Evolutionary conservation across 2,329 filamentous ascomycete genomes (phyloP), one percentile per base, ranked within the genome.

Genomic region (Pyricularia grisea): DNA sequence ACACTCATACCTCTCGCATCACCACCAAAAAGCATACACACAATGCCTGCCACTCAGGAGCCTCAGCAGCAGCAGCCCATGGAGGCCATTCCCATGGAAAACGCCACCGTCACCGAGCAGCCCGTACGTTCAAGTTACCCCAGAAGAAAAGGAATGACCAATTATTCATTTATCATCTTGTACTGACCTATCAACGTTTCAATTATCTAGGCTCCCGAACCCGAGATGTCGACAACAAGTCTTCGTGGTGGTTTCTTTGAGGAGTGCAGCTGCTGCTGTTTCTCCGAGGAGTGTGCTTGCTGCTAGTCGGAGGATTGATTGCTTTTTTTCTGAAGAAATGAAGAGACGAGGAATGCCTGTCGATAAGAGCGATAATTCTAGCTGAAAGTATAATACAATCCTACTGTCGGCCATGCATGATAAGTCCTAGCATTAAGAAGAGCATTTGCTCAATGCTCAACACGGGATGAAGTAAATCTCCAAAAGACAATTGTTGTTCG

Each of bases 181-280:
- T 55, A n/a, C 42, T 55, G 6, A 55, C 42, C 4, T 55, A 17
- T 55, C 20, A 5, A 36, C 12, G 14, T 17, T 17, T 36, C 17
- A 55, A 7, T n/a, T 7, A 55, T 9, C 20, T 25, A 77, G 75
- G 63, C 71, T 20, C 66, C 71, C 20, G 75, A 77, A 72, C 72
- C 74, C 63, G 74, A 76, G 4, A 64, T 64, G 61, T 27, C 73
- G 58, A 72, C 42, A 55, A 55, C 42, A 55, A 55, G 64, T 10
- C 64, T 77, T 72, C 76, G 75, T 69, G 76, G 76, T 33, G 76
- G 76, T 42, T 75, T 77, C 69, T 71, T 74, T 23, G 76, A 77
- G 71, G 75, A 76, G 70, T 77, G 75, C 69, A 70, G 71, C 66
- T 77, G 75, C 73, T 76, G 75, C 68, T 73, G 75, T 70, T 76